Percentiles rank a stretch among this genome's conserved stretches.
These are phyloP conservation scores for Stagonosporopsis vannaccii DNA, from an alignment of 2,329 filamentous ascomycete species.

Conservation along the genomic window DNA sequence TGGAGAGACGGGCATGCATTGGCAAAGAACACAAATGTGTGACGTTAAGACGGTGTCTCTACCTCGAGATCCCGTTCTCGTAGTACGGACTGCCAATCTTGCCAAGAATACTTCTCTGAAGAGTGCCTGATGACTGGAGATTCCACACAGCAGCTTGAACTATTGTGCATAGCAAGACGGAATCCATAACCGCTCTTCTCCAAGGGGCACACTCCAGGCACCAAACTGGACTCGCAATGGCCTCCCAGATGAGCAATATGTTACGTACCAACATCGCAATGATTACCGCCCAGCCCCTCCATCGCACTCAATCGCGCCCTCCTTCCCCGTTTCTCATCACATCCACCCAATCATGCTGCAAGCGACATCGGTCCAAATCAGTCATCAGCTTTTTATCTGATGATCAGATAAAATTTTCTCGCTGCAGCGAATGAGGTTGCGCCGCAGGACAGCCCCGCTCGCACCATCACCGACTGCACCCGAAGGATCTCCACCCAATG, in stretches of 20 bases:
- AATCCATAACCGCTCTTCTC: not conserved
- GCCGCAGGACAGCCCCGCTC: not conserved
- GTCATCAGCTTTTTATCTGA: slow-evolving; percentile 8
- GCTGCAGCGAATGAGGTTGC: not conserved
- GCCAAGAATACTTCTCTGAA: not conserved
- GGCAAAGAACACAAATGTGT: not conserved
- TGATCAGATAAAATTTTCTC: slow-evolving; percentile 15
- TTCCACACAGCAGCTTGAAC: not conserved
- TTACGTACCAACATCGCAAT: slow-evolving; percentile 1
- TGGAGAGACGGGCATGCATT: not conserved
- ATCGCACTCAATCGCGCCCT: not conserved
- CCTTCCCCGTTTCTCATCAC: not conserved
- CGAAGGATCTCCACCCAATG: slow-evolving; percentile 14
- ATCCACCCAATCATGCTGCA: not conserved
- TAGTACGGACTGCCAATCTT: no score
- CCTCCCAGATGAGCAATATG: not conserved
- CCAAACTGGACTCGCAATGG: not conserved
- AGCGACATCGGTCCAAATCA: slow-evolving; percentile 2
- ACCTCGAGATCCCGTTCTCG: not conserved
- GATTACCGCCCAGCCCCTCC: not conserved
- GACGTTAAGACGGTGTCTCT: not conserved
- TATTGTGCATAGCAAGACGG: not conserved
- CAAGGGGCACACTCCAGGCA: not conserved
- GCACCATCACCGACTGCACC: slow-evolving; percentile 6
- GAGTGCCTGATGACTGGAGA: not conserved